Percentiles rank a stretch among this genome's conserved stretches.
phyloP scores from a whole-genome alignment of 225 moss, liverwort and hornwort species.

The Ulota crispa region DNA sequence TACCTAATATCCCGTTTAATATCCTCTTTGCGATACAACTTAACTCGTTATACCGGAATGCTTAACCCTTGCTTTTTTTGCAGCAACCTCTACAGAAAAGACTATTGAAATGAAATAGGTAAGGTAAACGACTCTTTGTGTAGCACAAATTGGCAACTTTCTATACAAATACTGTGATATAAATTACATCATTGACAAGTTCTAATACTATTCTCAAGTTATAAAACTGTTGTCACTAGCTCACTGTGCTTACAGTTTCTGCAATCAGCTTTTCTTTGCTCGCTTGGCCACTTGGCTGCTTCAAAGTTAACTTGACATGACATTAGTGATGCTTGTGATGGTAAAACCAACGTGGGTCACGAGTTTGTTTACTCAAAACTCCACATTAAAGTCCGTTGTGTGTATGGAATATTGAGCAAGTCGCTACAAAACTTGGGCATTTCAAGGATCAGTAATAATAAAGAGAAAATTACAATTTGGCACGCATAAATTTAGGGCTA shows the following conservation, averaged over 20 bases:
- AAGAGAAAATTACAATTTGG: constrained; percentile 30
- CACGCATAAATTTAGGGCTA: constrained; percentile 30
- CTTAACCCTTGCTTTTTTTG: neutral
- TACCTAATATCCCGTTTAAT: too few relatives aligned
- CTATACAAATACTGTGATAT: neutral
- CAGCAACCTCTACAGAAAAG: neutral
- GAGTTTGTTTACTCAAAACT: neutral
- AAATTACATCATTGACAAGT: neutral
- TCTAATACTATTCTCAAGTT: neutral
- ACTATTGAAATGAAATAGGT: neutral
- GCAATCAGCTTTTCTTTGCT: neutral
- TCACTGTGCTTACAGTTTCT: neutral
- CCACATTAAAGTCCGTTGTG: neutral
- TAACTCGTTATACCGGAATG: neutral
- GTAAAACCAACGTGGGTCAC: neutral
- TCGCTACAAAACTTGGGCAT: neutral
- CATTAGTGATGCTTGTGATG: neutral
- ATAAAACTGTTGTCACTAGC: neutral
- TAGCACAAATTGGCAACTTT: neutral
- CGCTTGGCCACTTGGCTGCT: neutral
- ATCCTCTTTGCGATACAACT: neutral
- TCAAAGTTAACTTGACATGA: neutral
- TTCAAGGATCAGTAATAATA: neutral
- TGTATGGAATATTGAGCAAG: neutral
- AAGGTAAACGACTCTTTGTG: neutral